These are phyloP conservation scores for Litchi chinensis DNA, from an alignment of 345 rosid genomes.

Conservation along the genomic window DNA sequence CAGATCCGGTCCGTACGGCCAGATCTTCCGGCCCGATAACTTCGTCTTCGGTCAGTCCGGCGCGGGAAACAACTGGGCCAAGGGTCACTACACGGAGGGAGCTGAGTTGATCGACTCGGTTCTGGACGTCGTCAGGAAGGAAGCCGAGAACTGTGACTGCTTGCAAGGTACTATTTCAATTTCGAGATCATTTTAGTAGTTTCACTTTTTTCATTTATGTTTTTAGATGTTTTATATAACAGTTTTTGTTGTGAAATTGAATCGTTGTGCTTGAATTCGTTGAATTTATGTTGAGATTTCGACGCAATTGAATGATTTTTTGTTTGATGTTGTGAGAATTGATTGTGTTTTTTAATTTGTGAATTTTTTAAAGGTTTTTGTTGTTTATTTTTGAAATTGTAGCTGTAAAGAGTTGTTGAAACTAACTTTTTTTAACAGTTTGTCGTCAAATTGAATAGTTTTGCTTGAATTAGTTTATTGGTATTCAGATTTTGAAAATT, in stretches of 20 bases:
- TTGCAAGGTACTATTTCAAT: constrained; percentile 40
- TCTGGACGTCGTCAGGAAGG: constrained; percentile 57
- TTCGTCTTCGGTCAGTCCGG: constrained; percentile 62
- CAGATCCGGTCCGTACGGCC: constrained; percentile 73
- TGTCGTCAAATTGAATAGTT: too few species aligned
- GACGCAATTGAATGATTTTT: background rate
- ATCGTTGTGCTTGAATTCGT: background rate
- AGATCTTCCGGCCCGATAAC: constrained; percentile 61
- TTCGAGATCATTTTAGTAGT: background rate
- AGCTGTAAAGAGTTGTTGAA: too few species aligned
- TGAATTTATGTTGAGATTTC: background rate
- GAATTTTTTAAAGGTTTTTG: constrained; percentile 43
- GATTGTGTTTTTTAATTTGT: background rate
- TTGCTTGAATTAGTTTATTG: too few species aligned
- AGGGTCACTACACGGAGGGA: constrained; percentile 58
- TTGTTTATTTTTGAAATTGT: too few species aligned
- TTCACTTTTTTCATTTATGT: background rate
- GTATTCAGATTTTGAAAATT: too few species aligned
- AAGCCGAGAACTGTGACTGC: constrained; percentile 64
- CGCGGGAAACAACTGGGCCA: constrained; percentile 57
- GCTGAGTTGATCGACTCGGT: constrained; percentile 63
- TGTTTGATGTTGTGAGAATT: background rate
- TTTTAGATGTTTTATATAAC: background rate
- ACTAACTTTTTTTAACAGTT: too few species aligned
- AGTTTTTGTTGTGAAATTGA: too few species aligned